A percentile compares a stretch with the other conserved stretches of the same genome.
These are phyloP conservation scores for Royoungia palumana DNA, from an alignment of 768 basidiomycete genomes.

Conservation along the genomic window DNA sequence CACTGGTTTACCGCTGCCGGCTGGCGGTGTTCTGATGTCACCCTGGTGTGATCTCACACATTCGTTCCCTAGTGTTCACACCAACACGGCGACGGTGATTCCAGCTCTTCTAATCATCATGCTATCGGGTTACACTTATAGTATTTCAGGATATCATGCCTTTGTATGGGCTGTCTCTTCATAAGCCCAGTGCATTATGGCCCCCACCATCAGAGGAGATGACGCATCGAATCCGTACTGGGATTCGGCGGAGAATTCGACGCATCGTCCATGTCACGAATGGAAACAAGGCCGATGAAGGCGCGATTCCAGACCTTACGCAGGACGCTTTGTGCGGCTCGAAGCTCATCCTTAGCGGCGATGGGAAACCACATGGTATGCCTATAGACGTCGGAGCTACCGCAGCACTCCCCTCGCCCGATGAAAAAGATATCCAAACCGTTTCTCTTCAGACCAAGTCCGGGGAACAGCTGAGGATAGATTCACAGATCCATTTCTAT, in stretches of 20 bases:
- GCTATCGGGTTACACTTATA: not conserved
- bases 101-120: not conserved
- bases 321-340: slow-evolving; percentile 6
- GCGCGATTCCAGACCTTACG: not conserved
- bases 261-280: slow-evolving; percentile 45
- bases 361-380: slow-evolving; percentile 22
- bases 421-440: slow-evolving; percentile 39
- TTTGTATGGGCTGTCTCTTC: slow-evolving; percentile 67
- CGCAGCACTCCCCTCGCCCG: slow-evolving; percentile 38
- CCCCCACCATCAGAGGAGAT: slow-evolving; percentile 70
- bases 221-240: slow-evolving; percentile 52
- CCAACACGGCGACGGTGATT: slow-evolving; percentile 78
- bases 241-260: slow-evolving; percentile 58
- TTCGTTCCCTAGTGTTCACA: slow-evolving; percentile 85
- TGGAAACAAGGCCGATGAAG: slow-evolving; percentile 7
- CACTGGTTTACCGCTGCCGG: slow-evolving; percentile 72
- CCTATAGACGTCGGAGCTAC: slow-evolving; percentile 51
- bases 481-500: slow-evolving; percentile 83
- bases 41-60: slow-evolving; percentile 96
- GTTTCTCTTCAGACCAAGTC: slow-evolving; percentile 42
- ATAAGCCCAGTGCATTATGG: slow-evolving; percentile 78
- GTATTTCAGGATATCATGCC: slow-evolving; percentile 71
- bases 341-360: slow-evolving; percentile 8
- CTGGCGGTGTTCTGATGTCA: slow-evolving; percentile 85
- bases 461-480: slow-evolving; percentile 54